These are phyloP conservation scores for Coelastrella sp. DNA, from an alignment of 139 green algal species.

Conservation along the genomic window DNA sequence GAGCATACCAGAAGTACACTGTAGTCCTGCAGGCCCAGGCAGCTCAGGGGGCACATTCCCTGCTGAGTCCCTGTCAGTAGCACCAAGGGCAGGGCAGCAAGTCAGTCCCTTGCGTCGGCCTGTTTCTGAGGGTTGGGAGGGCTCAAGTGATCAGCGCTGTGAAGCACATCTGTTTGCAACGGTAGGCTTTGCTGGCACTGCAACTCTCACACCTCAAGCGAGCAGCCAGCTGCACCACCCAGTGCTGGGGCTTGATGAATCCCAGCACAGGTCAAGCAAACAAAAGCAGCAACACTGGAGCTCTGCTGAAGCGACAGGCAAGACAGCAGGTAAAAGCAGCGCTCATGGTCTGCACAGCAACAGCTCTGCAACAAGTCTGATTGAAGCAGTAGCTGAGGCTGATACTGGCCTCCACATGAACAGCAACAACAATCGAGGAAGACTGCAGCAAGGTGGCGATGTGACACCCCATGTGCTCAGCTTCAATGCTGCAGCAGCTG, in stretches of 20 bases:
- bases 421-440: background rate
- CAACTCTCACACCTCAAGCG: background rate
- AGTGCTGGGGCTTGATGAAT: no score
- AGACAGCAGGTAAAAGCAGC: no score
- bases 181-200: background rate
- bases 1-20: background rate
- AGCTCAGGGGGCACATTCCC: background rate
- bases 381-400: background rate
- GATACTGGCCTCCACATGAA: background rate
- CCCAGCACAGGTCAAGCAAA: background rate
- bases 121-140: background rate
- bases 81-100: background rate
- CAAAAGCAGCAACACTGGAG: constrained; percentile 34
- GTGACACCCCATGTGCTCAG: no score
- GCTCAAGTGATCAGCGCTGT: background rate
- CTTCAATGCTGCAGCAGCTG: background rate
- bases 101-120: background rate
- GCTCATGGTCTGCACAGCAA: no score
- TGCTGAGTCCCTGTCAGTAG: background rate
- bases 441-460: background rate
- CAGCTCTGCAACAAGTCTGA: background rate
- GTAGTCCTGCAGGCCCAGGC: background rate
- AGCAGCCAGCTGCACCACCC: no score
- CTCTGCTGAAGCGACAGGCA: no score
- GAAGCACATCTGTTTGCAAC: no score